A percentile compares a stretch with the other conserved stretches of the same genome.
phyloP scores from a whole-genome alignment of 306 rosid species.

The Glycine soja region DNA sequence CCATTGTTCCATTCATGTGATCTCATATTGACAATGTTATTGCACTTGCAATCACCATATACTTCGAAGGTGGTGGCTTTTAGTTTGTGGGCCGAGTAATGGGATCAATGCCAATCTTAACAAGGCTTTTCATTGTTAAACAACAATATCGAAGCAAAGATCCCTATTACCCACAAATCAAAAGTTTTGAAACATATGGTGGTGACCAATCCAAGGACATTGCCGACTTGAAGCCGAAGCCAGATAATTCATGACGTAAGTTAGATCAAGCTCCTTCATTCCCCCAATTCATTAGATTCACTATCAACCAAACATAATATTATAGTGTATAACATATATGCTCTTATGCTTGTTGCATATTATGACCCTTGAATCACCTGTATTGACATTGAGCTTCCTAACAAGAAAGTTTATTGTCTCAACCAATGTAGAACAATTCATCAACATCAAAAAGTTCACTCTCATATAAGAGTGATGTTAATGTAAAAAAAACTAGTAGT shows the following conservation, averaged over 20 bases:
- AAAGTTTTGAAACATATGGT: too few species aligned
- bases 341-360: conserved; percentile 9
- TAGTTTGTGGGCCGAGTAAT: too few species aligned
- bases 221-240: conserved; percentile 46
- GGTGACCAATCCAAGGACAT: too few species aligned
- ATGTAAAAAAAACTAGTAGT: background rate
- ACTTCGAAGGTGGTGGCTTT: too few species aligned
- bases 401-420: background rate
- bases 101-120: too few species aligned
- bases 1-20: too few species aligned
- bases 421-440: background rate
- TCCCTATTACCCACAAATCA: too few species aligned
- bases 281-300: background rate
- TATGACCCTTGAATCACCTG: background rate
- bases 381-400: conserved; percentile 37
- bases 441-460: background rate
- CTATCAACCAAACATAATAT: background rate
- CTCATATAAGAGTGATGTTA: background rate
- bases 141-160: too few species aligned
- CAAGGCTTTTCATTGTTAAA: too few species aligned
- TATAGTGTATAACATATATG: conserved; percentile 31
- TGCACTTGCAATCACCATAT: too few species aligned
- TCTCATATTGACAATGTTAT: too few species aligned
- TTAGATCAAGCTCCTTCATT: background rate
- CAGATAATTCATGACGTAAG: conserved; percentile 21